Conservation (phyloP, 2,329 filamentous ascomycete species). For the Davidsoniella australis region DNA sequence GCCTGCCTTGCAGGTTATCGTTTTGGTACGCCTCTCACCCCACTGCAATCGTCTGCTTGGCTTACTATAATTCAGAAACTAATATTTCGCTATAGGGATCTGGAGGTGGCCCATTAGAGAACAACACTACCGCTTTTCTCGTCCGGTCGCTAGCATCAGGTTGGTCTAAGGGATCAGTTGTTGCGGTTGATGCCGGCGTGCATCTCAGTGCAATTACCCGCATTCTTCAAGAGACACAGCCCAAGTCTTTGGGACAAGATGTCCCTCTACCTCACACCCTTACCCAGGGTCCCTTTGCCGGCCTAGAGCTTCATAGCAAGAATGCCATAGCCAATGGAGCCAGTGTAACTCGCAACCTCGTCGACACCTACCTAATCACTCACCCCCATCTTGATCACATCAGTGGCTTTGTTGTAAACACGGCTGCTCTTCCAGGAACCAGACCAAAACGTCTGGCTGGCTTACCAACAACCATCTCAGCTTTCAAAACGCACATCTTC, state of each 20-base stretch:
- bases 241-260: slow-evolving; percentile 20
- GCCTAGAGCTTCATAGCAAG: slow-evolving; percentile 50
- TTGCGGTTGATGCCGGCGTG: slow-evolving; percentile 88
- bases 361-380: slow-evolving; percentile 83
- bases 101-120: slow-evolving; percentile 77
- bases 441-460: slow-evolving; percentile 76
- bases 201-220: slow-evolving; percentile 73
- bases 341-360: slow-evolving; percentile 58
- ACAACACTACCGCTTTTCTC: slow-evolving; percentile 76
- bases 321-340: slow-evolving; percentile 62
- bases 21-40: slow-evolving; percentile 41
- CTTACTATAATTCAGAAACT: slow-evolving; percentile 14
- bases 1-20: slow-evolving; percentile 54
- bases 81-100: slow-evolving; percentile 45
- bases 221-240: slow-evolving; percentile 47
- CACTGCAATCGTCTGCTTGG: neutral
- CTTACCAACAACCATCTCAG: slow-evolving; percentile 73
- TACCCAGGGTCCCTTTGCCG: slow-evolving; percentile 59
- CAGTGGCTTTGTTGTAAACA: slow-evolving; percentile 82
- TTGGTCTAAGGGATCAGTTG: slow-evolving; percentile 67
- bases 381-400: slow-evolving; percentile 97
- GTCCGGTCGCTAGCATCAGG: slow-evolving; percentile 63
- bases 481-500: slow-evolving; percentile 88
- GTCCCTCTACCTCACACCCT: slow-evolving; percentile 34
- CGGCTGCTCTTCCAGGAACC: slow-evolving; percentile 64